Percentiles rank a stretch among this genome's conserved stretches.
phyloP scores from a whole-genome alignment of 73 alveolate species.

The Durusdinium trenchii region DNA sequence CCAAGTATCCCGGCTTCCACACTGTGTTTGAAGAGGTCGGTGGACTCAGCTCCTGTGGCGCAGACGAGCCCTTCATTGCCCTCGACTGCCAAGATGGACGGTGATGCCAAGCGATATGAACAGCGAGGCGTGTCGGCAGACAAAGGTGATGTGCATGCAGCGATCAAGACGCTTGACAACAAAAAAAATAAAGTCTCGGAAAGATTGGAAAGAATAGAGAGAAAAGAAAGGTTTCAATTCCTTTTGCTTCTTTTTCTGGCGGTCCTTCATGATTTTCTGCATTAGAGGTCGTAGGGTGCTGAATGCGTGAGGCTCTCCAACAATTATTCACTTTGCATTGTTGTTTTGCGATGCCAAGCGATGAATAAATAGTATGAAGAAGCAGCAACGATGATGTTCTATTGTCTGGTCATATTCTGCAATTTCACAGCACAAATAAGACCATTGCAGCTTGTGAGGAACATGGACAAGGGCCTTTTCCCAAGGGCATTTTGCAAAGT shows the following conservation, averaged over 20 bases:
- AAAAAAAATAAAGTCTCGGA: not conserved
- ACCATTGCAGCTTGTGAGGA: not conserved
- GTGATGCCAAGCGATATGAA: conserved; percentile 94
- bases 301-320: not conserved
- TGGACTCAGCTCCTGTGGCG: conserved; percentile 45
- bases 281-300: not conserved
- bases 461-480: conserved; percentile 95
- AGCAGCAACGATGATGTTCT: too few relatives aligned
- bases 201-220: not conserved
- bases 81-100: conserved; percentile 81
- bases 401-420: too few relatives aligned
- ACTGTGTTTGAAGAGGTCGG: too few relatives aligned
- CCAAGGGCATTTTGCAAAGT: conserved; percentile 96
- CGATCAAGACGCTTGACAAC: conserved; percentile 39
- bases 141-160: conserved; percentile 95
- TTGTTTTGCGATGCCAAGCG: too few relatives aligned
- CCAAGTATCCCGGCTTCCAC: too few relatives aligned
- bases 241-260: too few relatives aligned
- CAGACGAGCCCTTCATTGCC: conserved; percentile 34
- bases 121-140: conserved; percentile 91
- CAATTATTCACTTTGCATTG: too few relatives aligned
- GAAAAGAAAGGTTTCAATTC: too few relatives aligned
- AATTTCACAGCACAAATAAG: too few relatives aligned
- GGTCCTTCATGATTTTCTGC: too few relatives aligned
- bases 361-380: too few relatives aligned